Evolutionary conservation across 306 rosid genomes (phyloP).

Genomic region (Trifolium repens): DNA sequence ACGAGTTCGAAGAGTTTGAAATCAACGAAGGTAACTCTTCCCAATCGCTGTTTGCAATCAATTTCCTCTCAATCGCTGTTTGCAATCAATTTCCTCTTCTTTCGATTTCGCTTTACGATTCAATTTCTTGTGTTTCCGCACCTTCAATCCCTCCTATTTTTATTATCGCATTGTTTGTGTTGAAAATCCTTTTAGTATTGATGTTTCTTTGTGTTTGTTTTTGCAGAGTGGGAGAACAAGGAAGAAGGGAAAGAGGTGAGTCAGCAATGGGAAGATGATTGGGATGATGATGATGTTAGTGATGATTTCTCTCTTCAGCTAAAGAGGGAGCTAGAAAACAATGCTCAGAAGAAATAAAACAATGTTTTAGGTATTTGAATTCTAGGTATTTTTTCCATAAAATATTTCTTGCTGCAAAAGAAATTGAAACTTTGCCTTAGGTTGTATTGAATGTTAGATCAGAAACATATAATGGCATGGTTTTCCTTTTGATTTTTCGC

Average conservation of each 20-base stretch:
- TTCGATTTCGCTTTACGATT: neutral
- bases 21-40: conserved; percentile 62
- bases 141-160: too few species aligned
- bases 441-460: conserved; percentile 9
- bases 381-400: conserved; percentile 12
- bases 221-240: conserved; percentile 71
- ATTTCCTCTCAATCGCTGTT: neutral
- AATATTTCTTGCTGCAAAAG: conserved; percentile 14
- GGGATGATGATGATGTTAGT: conserved; percentile 93
- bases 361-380: conserved; percentile 26
- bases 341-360: conserved; percentile 49
- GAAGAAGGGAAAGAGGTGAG: conserved; percentile 82
- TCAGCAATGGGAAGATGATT: conserved; percentile 96
- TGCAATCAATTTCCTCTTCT: neutral
- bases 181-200: too few species aligned
- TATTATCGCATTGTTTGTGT: too few species aligned
- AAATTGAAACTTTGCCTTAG: conserved; percentile 28
- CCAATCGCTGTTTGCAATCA: neutral
- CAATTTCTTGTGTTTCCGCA: too few species aligned
- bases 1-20: conserved; percentile 87
- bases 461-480: neutral
- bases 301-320: conserved; percentile 93
- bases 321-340: conserved; percentile 77
- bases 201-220: conserved; percentile 26
- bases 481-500: neutral